Percentiles rank a stretch among this genome's conserved stretches.
Conservation (phyloP, 192 early-diverging fungal genomes). For the Phycomyces blakesleeanus region DNA sequence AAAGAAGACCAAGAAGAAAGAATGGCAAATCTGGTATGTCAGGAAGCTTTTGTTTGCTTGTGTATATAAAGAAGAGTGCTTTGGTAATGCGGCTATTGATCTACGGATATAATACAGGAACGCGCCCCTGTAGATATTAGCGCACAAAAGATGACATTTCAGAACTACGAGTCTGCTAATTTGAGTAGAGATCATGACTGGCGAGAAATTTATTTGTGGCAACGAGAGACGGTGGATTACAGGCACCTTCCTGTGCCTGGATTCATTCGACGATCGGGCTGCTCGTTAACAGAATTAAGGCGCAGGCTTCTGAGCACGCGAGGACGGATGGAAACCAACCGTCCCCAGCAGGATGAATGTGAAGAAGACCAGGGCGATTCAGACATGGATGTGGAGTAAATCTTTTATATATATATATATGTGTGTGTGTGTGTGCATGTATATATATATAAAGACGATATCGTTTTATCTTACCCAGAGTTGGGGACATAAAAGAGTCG, state of each 20-base stretch:
- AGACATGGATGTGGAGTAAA: conserved; percentile 14
- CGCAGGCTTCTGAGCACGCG: neutral
- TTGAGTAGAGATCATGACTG: conserved; percentile 15
- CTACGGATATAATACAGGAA: neutral
- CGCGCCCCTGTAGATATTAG: conserved; percentile 16
- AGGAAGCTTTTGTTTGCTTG: neutral
- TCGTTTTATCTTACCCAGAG: no score
- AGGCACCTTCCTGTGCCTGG: conserved; percentile 14
- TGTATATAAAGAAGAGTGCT: neutral
- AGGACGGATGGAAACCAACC: neutral
- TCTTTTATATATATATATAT: neutral
- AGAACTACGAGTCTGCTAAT: neutral
- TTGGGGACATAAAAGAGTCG: no score
- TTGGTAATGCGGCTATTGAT: neutral
- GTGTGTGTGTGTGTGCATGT: no score
- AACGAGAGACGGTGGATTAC: conserved; percentile 19
- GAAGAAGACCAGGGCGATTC: conserved; percentile 6
- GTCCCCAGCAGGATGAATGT: neutral
- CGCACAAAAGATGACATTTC: conserved; percentile 14
- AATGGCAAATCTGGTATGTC: conserved; percentile 16
- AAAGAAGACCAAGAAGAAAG: conserved; percentile 6
- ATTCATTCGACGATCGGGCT: conserved; percentile 1
- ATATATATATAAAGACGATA: no score
- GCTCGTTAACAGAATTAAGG: conserved; percentile 5
- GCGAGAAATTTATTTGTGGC: conserved; percentile 8